phyloP scores from a whole-genome alignment of 2,329 filamentous ascomycete genomes.

The Alternaria sp. region DNA sequence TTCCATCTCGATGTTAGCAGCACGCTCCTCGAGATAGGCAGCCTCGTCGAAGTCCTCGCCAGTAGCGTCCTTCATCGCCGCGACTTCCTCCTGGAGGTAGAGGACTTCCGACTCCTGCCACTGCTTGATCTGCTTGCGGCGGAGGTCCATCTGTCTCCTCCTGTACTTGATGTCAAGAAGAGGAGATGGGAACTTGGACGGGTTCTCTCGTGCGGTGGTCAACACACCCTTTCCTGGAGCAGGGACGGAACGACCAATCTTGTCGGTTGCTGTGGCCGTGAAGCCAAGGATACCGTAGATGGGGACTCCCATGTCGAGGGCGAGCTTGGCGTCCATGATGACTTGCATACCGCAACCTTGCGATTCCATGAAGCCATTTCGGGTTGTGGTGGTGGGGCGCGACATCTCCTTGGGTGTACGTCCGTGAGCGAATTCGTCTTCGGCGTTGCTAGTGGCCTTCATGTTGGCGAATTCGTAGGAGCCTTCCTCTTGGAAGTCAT shows the following conservation, averaged over 20 bases:
- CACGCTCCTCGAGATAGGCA: conserved; percentile 85
- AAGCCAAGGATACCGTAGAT: conserved; percentile 95
- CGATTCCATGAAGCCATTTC: conserved; percentile 99
- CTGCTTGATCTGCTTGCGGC: conserved; percentile 91
- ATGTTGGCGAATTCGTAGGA: conserved; percentile 99
- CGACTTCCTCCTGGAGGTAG: conserved; percentile 89
- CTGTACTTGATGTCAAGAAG: conserved; percentile 98
- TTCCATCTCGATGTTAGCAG: conserved; percentile 84
- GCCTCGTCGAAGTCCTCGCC: conserved; percentile 76
- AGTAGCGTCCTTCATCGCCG: conserved; percentile 78
- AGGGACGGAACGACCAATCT: conserved; percentile 97
- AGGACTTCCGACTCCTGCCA: conserved; percentile 96
- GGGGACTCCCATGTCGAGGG: conserved; percentile 96
- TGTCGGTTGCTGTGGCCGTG: conserved; percentile 96
- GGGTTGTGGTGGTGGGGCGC: conserved; percentile 91
- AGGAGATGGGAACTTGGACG: conserved; percentile 91
- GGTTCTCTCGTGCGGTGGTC: conserved; percentile 89
- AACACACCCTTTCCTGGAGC: conserved; percentile 96
- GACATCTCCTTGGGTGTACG: conserved; percentile 98
- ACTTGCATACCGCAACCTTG: conserved; percentile 98
- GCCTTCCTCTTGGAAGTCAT: conserved; percentile 98
- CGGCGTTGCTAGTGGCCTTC: conserved; percentile 98
- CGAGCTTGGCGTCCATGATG: conserved; percentile 96
- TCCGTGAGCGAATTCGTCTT: conserved; percentile 94
- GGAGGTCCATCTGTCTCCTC: conserved; percentile 89